Base-by-base conservation (phyloP, 2,329 filamentous ascomycete genomes). In the Diplocarpon rosae region DNA sequence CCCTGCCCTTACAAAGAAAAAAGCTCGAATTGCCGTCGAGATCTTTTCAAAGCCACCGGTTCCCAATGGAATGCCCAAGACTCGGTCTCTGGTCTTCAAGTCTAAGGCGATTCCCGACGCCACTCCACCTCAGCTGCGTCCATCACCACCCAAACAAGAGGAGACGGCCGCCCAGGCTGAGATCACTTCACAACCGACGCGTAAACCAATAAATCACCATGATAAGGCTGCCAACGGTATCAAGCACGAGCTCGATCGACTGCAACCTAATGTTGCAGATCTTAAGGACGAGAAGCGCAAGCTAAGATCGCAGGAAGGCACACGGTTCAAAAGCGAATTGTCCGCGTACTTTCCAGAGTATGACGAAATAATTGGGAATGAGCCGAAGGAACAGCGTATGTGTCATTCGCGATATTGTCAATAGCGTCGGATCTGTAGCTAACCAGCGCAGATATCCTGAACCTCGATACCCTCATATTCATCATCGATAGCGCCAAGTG, bases 291-390 rank as follows among this genome's bases (percentile, higher is more conserved):
- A 85, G 54, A 83, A 76, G 62, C 69, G 89, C 58, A 90, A 87
- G 61, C 69, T 95, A 62, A 78, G 90, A 51, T 94, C 87, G 42
- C 85, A 93, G 58, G 87, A 94, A 57, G 84, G 83, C 10, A 82
- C 82, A 41, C 75, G 86, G 55, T 82, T 88, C 66, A 95, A 93
- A 71, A 95, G 88, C 65, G 89, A 95, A 60, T 72, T 96, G 49
- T 82, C 88, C 31, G 76, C 79, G 38, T 96, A 95, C 66, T 95
- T 96, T 60, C 80, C 85, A 42, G 89, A 93, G 59, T 96, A 95
- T 64, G 89, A 95, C 65, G 86, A 94, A 62, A 77, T 95, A 54
- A 87, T 96, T 66, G 88, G 85, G 50, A 85, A 93, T 60, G 81
- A 86, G 51, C 77, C 80, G 32, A 83, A 83, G 56, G 82, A 89